Percentiles rank a stretch among this genome's conserved stretches.
Evolutionary conservation across 176 grass and related monocot species (phyloP).

Genomic region (Eragrostis curvula): DNA sequence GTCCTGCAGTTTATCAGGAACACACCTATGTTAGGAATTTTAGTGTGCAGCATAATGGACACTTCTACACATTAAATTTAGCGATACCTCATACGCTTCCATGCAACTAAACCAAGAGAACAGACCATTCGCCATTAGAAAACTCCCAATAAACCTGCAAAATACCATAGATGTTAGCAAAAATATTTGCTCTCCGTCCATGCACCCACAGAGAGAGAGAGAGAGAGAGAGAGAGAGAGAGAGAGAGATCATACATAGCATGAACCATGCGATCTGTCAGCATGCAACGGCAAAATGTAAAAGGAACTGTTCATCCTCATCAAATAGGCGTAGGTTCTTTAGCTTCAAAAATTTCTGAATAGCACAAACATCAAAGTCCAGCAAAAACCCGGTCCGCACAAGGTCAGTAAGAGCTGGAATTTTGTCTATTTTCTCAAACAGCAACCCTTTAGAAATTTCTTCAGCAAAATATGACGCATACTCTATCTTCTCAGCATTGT

Average conservation of each 20-base stretch:
- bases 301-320: conserved; percentile 25
- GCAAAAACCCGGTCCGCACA: conserved; percentile 42
- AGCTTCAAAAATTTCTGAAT: conserved; percentile 54
- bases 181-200: background rate
- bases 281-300: background rate
- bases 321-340: conserved; percentile 40
- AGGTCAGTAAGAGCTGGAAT: conserved; percentile 48
- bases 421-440: conserved; percentile 49
- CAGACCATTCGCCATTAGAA: background rate
- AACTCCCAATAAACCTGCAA: background rate
- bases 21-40: background rate
- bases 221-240: background rate
- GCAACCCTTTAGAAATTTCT: conserved; percentile 57
- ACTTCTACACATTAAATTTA: background rate
- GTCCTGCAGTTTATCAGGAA: background rate
- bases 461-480: conserved; percentile 46
- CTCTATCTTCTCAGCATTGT: conserved; percentile 33
- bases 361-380: conserved; percentile 58
- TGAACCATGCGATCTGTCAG: background rate
- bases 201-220: background rate
- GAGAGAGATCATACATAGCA: background rate
- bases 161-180: background rate
- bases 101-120: background rate
- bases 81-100: background rate
- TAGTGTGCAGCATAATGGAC: background rate